Evolutionary conservation across 2,329 filamentous ascomycete genomes (phyloP), one percentile per base, ranked within the genome.

Genomic region (Alternaria hordeiaustralica): DNA sequence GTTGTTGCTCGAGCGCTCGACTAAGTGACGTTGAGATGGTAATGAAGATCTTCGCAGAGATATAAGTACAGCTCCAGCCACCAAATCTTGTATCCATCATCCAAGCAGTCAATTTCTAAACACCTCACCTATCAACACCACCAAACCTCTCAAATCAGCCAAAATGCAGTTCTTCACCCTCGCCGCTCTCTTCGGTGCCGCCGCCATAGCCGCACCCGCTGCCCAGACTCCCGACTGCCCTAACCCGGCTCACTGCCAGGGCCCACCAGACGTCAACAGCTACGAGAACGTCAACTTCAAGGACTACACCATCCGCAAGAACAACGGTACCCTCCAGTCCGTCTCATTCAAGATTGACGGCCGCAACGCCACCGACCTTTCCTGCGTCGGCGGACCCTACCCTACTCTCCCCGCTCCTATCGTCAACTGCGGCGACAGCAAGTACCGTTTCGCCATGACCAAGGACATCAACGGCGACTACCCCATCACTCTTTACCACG

Each of bases 301-400:
- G 55, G 64, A 69, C 21, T 69, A 71, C 60, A 64, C 26, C 43
- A 53, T 74, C 33, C 68, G 68, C 65, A 71, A 68, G 63, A 72
- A 60, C 47, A 41, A 65, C 51, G 49, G 61, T 12, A 60, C 58
- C 57, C 66, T 75, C 62, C 60, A 71, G 18, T 30, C 41, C 56
- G 61, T 70, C 44, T 26, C 23, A 46, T 74, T 74, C 71, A 70
- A 71, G 63, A 65, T 73, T 44, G 60, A 66, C 10, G 70, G 70
- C 58, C 44, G 64, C 45, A 57, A 71, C 36, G 68, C 56, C 49
- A 68, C 49, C 23, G 57, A 67, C 54, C 25, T 71, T 5, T 7
- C 18, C 11, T 72, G 70, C 66, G 10, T 43, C 2, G 62, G 61
- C 33, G 64, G 63, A 33, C 45, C 64, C 10, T 54, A 68, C 36